These are phyloP conservation scores for Neonectria coccinea DNA, from an alignment of 2,329 filamentous ascomycete species.

Conservation along the genomic window DNA sequence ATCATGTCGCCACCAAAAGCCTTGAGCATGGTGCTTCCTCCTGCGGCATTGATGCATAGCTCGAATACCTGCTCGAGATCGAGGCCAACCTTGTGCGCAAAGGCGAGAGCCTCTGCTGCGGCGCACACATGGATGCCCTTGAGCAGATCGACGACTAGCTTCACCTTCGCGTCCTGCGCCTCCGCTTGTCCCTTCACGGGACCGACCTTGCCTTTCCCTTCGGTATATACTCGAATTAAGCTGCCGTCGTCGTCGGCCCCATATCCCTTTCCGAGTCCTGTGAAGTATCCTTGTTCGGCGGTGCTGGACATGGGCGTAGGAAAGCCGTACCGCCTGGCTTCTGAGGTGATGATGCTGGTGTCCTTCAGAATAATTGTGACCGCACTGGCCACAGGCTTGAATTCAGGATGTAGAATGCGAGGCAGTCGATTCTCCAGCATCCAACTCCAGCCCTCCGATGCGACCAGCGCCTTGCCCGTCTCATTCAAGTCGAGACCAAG, in stretches of 20 bases:
- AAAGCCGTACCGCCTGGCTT: slow-evolving; percentile 68
- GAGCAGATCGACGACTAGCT: slow-evolving; percentile 26
- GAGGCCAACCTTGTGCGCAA: slow-evolving; percentile 32
- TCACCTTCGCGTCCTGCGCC: slow-evolving; percentile 12
- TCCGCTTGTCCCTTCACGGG: background rate
- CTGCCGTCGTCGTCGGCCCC: slow-evolving; percentile 29
- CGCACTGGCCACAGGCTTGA: slow-evolving; percentile 68
- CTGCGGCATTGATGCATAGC: slow-evolving; percentile 32
- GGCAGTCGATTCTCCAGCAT: slow-evolving; percentile 71
- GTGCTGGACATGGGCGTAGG: slow-evolving; percentile 70
- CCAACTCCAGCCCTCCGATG: slow-evolving; percentile 67
- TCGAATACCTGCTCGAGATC: slow-evolving; percentile 33
- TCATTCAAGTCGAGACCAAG: slow-evolving; percentile 63
- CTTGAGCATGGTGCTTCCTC: slow-evolving; percentile 28
- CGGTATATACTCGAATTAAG: slow-evolving; percentile 26
- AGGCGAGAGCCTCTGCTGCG: slow-evolving; percentile 30
- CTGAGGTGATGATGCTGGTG: slow-evolving; percentile 74
- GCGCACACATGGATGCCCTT: slow-evolving; percentile 33
- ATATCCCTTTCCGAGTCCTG: slow-evolving; percentile 68
- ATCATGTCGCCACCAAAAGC: slow-evolving; percentile 23
- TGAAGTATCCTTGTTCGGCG: slow-evolving; percentile 74
- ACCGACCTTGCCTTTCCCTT: slow-evolving; percentile 19
- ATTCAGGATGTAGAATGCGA: slow-evolving; percentile 64
- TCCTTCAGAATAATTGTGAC: slow-evolving; percentile 72
- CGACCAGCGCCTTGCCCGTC: slow-evolving; percentile 58